phyloP scores from a whole-genome alignment of 345 rosid genomes.

The Leavenworthia alabamica region DNA sequence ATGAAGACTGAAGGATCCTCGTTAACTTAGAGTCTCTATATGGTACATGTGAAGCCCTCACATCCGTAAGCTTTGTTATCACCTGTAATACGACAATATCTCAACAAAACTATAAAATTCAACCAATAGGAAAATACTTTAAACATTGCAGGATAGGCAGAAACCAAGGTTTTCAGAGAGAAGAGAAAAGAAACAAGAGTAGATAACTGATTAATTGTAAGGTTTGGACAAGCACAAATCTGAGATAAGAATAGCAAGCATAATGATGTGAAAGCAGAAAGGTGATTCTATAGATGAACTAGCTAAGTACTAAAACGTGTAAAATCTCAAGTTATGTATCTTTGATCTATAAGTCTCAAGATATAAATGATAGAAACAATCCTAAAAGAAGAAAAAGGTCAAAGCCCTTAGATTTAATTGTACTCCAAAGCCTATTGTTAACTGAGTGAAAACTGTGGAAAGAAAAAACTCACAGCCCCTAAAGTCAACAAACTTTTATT shows the following conservation, averaged over 20 bases:
- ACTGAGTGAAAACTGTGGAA: conserved; percentile 18
- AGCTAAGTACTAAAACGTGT: not conserved
- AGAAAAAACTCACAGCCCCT: conserved; percentile 75
- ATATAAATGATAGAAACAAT: not conserved
- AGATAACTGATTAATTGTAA: not conserved
- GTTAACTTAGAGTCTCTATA: conserved; percentile 98
- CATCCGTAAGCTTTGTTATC: conserved; percentile 95
- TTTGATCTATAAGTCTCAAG: conserved; percentile 2
- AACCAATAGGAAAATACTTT: not conserved
- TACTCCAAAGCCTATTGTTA: not conserved
- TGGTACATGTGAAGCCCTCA: conserved; percentile 81
- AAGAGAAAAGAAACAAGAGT: conserved; percentile 9
- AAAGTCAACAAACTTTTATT: conserved; percentile 95
- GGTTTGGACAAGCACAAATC: conserved; percentile 6
- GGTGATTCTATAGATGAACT: conserved; percentile 1
- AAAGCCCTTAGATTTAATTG: not conserved
- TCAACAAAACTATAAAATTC: not conserved
- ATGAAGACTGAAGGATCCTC: conserved; percentile 91
- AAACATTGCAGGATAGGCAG: not conserved
- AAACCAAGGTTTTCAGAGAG: not conserved
- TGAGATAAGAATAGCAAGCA: conserved; percentile 1
- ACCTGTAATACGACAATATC: conserved; percentile 63
- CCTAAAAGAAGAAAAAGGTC: not conserved
- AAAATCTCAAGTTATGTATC: not conserved
- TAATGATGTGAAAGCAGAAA: conserved; percentile 5